Base-by-base conservation (phyloP, 2,329 filamentous ascomycete genomes). In the Diplocarpon rosae region DNA sequence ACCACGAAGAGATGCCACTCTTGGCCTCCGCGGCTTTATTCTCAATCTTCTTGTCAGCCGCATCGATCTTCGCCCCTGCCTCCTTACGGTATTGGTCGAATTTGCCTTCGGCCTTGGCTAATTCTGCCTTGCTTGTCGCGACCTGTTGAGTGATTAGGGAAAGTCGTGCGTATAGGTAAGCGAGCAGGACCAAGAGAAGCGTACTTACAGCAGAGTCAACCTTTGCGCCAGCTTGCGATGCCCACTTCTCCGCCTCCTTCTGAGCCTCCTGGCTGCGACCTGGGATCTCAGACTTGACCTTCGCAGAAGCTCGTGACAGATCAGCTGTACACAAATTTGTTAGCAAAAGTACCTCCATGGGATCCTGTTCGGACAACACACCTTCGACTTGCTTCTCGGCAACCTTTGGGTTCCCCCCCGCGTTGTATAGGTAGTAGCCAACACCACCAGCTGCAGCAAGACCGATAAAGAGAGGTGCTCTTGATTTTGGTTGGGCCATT, bases 361-460 rank as follows among this genome's bases (percentile, higher is more conserved):
- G 10, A 30, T 36, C 27, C 20, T 7, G 20, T 34, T 37, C 11
- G 32, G 43, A 37, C 14, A 17, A 69, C 79, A 37, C 69, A 95
- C 90, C 76, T 70, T 95, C 85, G 55, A 85, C 75, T 65, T 92
- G 73, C 72, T 90, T 85, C 73, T 88, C 78, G n/a, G 89, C 90
- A 39, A 75, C 78, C 65, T 83, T 85, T 41, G 86, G 73, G 63
- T 79, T 76, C 46, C 90, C 89, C 50, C 90, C 90, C 13, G 89
- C 83, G 41, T 68, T 73, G 72, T 94, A 98, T 51, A 96, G 75
- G 71, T 96, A 96, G 73, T 95, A 96, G 35, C 84, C 87, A 47
- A 80, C 69, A 52, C 79, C 83, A 57, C 76, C 77, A 28, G 74
- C 81, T 53, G 76, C 78, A 48, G 71, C 75, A 54, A 78, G 66